These are phyloP conservation scores for Mercurialis annua DNA, from an alignment of 345 rosid species.

Conservation along the genomic window DNA sequence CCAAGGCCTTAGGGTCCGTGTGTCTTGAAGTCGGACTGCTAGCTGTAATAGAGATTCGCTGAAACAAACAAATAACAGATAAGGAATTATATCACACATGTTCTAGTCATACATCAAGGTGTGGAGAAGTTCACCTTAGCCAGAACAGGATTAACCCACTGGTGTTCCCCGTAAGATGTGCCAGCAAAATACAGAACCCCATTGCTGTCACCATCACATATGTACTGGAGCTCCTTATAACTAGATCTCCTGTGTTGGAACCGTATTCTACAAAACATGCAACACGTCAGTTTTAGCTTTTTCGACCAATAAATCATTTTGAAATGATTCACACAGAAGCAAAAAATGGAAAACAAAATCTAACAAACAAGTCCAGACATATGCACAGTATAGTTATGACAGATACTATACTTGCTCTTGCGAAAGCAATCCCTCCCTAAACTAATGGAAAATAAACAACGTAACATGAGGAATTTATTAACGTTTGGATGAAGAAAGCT, in stretches of 20 bases:
- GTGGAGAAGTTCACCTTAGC: constrained; percentile 51
- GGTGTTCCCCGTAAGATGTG: constrained; percentile 88
- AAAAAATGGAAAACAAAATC: background rate
- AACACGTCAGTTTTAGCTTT: background rate
- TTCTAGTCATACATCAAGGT: background rate
- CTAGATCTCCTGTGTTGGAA: constrained; percentile 84
- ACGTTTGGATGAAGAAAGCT: background rate
- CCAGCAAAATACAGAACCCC: constrained; percentile 88
- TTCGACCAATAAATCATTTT: background rate
- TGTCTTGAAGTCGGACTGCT: constrained; percentile 85
- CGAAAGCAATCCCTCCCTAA: background rate
- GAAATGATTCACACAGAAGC: background rate
- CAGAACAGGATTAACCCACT: constrained; percentile 94
- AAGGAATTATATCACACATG: background rate
- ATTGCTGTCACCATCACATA: constrained; percentile 96
- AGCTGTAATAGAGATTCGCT: constrained; percentile 68
- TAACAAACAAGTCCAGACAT: background rate
- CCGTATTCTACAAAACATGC: constrained; percentile 39
- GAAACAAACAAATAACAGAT: constrained; percentile 25
- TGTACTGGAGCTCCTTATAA: constrained; percentile 92
- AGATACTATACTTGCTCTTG: background rate
- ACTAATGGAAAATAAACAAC: background rate
- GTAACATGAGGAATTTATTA: background rate
- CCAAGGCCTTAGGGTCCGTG: constrained; percentile 87
- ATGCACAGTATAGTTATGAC: background rate